Percentiles rank a stretch among this genome's conserved stretches.
These are phyloP conservation scores for Akanthomyces uredinophilus DNA, from an alignment of 2,329 filamentous ascomycete species.

Conservation along the genomic window DNA sequence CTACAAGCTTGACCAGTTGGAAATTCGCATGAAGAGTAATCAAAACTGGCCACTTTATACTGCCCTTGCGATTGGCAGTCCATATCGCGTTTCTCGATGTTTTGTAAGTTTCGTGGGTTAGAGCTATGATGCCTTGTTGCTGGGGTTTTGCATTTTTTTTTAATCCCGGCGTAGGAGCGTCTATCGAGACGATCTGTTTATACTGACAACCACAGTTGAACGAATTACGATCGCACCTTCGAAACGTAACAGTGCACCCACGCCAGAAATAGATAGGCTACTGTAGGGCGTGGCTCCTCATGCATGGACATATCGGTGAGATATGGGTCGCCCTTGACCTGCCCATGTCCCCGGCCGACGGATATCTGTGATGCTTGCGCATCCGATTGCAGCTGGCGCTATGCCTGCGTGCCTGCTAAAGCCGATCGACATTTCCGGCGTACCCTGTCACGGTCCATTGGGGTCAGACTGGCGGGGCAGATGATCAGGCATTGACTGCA, in stretches of 20 bases:
- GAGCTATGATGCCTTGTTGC: no score
- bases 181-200: no score
- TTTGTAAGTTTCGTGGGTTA: no score
- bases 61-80: no score
- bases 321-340: neutral
- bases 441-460: no score
- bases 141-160: no score
- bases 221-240: neutral
- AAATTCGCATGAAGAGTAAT: neutral
- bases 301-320: neutral
- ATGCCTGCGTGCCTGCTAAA: neutral
- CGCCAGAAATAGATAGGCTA: neutral
- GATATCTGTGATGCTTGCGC: neutral
- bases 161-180: no score
- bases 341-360: neutral
- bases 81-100: no score
- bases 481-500: neutral
- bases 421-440: neutral
- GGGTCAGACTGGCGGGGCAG: neutral
- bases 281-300: neutral
- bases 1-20: neutral
- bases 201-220: neutral
- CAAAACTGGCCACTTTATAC: neutral
- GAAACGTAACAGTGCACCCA: neutral
- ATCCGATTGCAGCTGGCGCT: neutral